Conservation (phyloP, 163 green algal genomes). For the Coccomyxa subellipsoidea region DNA sequence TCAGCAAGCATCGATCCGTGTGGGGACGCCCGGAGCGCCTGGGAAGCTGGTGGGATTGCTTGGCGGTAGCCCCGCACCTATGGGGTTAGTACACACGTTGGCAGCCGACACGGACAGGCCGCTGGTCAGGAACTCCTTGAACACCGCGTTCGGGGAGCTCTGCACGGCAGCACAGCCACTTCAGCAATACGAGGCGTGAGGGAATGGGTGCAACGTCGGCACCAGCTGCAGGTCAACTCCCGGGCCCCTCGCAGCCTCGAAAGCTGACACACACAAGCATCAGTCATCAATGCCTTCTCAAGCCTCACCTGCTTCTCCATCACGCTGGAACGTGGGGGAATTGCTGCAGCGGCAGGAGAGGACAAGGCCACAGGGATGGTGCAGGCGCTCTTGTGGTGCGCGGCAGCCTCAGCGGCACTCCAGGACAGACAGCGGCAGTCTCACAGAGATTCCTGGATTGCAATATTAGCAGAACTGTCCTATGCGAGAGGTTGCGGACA, state of each 20-base stretch:
- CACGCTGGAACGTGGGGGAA: not conserved
- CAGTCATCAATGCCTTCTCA: not conserved
- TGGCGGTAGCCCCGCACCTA: constrained; percentile 32
- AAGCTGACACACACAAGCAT: not conserved
- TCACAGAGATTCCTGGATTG: not conserved
- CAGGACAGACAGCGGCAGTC: not conserved
- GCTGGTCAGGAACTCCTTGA: constrained; percentile 31
- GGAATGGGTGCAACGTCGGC: not conserved
- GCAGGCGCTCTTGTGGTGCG: not conserved
- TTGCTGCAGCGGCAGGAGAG: not conserved
- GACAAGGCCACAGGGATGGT: not conserved
- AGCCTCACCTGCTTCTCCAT: not conserved
- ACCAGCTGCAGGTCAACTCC: not conserved
- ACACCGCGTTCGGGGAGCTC: constrained; percentile 6
- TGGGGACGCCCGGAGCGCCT: not conserved
- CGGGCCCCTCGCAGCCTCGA: not conserved
- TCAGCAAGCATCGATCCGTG: not conserved
- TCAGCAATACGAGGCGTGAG: not conserved
- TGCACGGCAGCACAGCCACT: not conserved
- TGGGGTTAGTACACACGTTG: constrained; percentile 51
- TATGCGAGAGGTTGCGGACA: not conserved
- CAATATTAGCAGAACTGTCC: not conserved
- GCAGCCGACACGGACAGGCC: constrained; percentile 46
- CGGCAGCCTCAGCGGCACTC: not conserved
- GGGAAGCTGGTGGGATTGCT: not conserved